Conservation (phyloP, 805 yeast genomes). For the Spathaspora girioi region DNA sequence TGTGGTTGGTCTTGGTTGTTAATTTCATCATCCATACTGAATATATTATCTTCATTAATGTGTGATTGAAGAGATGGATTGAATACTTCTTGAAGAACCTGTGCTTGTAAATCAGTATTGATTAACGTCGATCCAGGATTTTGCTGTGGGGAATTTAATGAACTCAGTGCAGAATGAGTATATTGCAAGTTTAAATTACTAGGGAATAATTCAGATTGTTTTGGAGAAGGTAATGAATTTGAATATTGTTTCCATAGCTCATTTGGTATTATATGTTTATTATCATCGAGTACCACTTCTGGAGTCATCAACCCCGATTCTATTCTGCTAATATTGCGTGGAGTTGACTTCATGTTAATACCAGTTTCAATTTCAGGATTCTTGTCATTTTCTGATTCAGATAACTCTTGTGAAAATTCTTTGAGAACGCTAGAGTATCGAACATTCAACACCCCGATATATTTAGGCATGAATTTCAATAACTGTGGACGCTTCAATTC, state of each 20-base stretch:
- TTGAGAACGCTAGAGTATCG: slow-evolving; percentile 58
- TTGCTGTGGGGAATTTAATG: slow-evolving; percentile 7
- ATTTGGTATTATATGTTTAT: slow-evolving; percentile 86
- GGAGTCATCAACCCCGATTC: slow-evolving; percentile 28
- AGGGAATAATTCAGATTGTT: slow-evolving; percentile 4
- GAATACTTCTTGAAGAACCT: slow-evolving; percentile 36
- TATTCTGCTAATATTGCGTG: not conserved
- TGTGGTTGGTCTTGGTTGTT: not conserved
- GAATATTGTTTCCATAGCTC: slow-evolving; percentile 67
- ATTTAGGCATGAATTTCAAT: slow-evolving; percentile 83
- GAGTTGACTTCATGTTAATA: not conserved
- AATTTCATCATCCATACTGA: slow-evolving; percentile 10
- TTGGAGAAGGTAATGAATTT: slow-evolving; percentile 18
- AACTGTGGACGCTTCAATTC: slow-evolving; percentile 76
- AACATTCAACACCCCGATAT: slow-evolving; percentile 91
- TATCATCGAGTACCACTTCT: slow-evolving; percentile 89
- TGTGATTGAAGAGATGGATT: slow-evolving; percentile 16
- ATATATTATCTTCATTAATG: slow-evolving; percentile 25
- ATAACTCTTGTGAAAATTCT: slow-evolving; percentile 16
- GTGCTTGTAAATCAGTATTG: slow-evolving; percentile 36
- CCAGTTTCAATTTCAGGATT: not conserved
- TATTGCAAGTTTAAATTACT: slow-evolving; percentile 3
- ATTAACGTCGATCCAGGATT: slow-evolving; percentile 30
- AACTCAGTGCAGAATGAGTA: slow-evolving; percentile 7
- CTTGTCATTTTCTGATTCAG: not conserved